A percentile compares a stretch with the other conserved stretches of the same genome.
These are phyloP conservation scores for Starmera caribaea DNA, from an alignment of 805 yeast genomes.

Conservation along the genomic window DNA sequence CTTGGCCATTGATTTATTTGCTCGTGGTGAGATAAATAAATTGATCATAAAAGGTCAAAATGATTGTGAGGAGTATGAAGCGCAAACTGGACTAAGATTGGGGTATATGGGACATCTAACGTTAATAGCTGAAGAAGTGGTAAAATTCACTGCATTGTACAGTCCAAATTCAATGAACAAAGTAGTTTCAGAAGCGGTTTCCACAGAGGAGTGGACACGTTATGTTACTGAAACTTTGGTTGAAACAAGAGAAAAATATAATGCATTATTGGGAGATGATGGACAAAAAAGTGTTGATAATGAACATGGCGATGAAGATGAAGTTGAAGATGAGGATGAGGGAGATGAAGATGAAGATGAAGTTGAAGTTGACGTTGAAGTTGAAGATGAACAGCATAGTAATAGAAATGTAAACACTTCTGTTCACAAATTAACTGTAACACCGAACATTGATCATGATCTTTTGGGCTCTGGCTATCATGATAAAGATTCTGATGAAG, in stretches of 20 bases:
- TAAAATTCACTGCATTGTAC: conserved; percentile 50
- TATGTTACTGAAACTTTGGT: conserved; percentile 78
- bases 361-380: conserved; percentile 36
- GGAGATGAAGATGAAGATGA: conserved; percentile 55
- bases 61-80: conserved; percentile 50
- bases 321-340: conserved; percentile 16
- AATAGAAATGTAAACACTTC: conserved; percentile 7
- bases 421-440: conserved; percentile 9
- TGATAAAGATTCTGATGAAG: conserved; percentile 23
- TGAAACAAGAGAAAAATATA: conserved; percentile 89
- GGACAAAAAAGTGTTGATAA: conserved; percentile 21
- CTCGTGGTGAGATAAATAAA: conserved; percentile 49
- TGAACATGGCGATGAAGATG: conserved; percentile 15
- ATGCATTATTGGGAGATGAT: conserved; percentile 83
- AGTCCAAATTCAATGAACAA: conserved; percentile 21
- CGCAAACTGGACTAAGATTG: conserved; percentile 50
- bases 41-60: conserved; percentile 54
- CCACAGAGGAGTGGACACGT: conserved; percentile 55
- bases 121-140: conserved; percentile 90
- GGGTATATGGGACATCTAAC: conserved; percentile 98
- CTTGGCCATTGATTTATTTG: conserved; percentile 61
- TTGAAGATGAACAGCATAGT: conserved; percentile 17
- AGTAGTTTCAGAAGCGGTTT: conserved; percentile 25
- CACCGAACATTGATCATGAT: conserved; percentile 29
- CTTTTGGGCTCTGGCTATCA: conserved; percentile 19